Conservation (phyloP, 306 rosid genomes). For the Hippophae rhamnoides region DNA sequence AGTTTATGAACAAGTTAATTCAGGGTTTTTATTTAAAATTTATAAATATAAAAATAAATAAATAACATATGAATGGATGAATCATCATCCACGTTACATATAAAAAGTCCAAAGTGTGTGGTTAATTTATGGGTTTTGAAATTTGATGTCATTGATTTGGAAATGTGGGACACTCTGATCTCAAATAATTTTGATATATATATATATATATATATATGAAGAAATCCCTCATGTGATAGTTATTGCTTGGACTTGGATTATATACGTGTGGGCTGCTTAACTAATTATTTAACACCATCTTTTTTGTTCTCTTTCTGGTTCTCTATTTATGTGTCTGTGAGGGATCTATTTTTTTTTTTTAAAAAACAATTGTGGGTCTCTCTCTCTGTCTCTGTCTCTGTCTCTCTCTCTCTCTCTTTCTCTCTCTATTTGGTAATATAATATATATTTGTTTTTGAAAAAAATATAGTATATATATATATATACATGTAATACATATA, state of each 20-base stretch:
- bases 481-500: not conserved
- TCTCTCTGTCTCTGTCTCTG: too few species aligned
- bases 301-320: not conserved
- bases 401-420: too few species aligned
- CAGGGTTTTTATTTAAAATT: not conserved
- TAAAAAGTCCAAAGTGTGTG: not conserved
- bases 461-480: too few species aligned
- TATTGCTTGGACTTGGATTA: slow-evolving; percentile 7
- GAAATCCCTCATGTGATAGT: slow-evolving; percentile 12
- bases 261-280: not conserved
- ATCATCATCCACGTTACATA: slow-evolving; percentile 11
- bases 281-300: not conserved
- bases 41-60: not conserved
- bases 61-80: slow-evolving; percentile 2
- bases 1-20: too few species aligned
- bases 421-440: too few species aligned
- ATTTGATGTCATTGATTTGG: not conserved
- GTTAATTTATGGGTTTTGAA: not conserved
- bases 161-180: slow-evolving; percentile 6
- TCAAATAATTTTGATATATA: not conserved
- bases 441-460: too few species aligned
- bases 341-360: too few species aligned
- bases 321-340: not conserved
- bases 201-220: not conserved
- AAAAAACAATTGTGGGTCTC: too few species aligned